A percentile compares a stretch with the other conserved stretches of the same genome.
These are phyloP conservation scores for Candida ponderosae DNA, from an alignment of 805 yeast species.

Conservation along the genomic window DNA sequence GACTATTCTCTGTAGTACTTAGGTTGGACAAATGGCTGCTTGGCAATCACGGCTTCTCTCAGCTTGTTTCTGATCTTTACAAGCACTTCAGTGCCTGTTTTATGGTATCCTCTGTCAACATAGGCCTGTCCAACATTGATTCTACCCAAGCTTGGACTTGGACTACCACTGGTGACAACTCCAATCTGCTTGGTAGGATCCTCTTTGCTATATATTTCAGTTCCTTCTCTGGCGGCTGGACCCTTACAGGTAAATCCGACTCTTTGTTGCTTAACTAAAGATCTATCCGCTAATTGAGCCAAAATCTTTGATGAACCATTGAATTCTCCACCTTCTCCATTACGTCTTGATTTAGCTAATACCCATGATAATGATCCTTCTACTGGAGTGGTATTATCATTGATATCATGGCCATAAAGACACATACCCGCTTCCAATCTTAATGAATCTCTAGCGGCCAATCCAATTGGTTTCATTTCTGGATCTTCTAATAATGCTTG, in stretches of 20 bases:
- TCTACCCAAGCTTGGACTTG: conserved; percentile 61
- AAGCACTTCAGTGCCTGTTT: conserved; percentile 63
- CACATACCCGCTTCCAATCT: conserved; percentile 99
- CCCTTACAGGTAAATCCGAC: conserved; percentile 71
- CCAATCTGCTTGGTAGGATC: conserved; percentile 48
- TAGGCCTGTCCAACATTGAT: conserved; percentile 90
- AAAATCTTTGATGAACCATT: conserved; percentile 72
- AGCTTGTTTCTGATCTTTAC: conserved; percentile 80
- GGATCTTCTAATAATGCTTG: conserved; percentile 44
- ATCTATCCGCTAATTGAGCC: conserved; percentile 62
- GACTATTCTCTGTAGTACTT: conserved; percentile 65
- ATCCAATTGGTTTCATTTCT: conserved; percentile 76
- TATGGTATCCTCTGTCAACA: conserved; percentile 60
- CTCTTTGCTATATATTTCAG: conserved; percentile 48
- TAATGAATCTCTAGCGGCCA: conserved; percentile 96
- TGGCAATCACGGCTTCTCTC: conserved; percentile 67
- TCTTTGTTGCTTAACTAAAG: conserved; percentile 47
- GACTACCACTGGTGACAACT: conserved; percentile 50
- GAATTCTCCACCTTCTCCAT: conserved; percentile 38
- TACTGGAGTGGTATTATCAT: conserved; percentile 73
- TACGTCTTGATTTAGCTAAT: conserved; percentile 73
- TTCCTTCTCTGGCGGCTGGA: conserved; percentile 87
- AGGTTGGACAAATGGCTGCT: conserved; percentile 78
- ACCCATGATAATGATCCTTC: conserved; percentile 90
- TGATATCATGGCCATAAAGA: conserved; percentile 87